Evolutionary conservation across 148 eudicot species (phyloP).

Genomic region (Linanthus parryae): DNA sequence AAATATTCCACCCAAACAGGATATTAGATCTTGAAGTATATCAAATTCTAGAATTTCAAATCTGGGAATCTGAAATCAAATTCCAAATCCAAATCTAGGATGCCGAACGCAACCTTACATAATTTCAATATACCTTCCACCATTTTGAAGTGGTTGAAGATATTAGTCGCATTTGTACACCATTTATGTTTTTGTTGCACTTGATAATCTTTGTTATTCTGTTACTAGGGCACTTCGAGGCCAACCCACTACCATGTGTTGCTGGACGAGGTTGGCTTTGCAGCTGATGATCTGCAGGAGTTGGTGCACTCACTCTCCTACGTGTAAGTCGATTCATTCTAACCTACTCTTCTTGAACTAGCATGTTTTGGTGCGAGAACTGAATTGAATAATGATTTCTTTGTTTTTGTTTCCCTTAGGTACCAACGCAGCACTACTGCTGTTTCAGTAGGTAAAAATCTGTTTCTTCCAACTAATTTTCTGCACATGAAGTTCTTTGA

Average conservation of each 20-base stretch:
- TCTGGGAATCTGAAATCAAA: too few species aligned
- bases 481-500: not conserved
- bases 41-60: too few species aligned
- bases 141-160: too few species aligned
- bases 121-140: too few species aligned
- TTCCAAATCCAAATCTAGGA: too few species aligned
- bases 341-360: not conserved
- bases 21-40: too few species aligned
- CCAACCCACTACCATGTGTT: constrained; percentile 66
- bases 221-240: constrained; percentile 58
- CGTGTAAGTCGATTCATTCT: constrained; percentile 32
- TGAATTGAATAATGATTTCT: not conserved
- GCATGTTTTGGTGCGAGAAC: not conserved
- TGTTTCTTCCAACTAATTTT: too few species aligned
- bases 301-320: constrained; percentile 47
- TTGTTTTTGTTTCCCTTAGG: constrained; percentile 16
- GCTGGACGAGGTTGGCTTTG: constrained; percentile 48
- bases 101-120: too few species aligned
- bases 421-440: constrained; percentile 64
- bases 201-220: too few species aligned
- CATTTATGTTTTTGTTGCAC: too few species aligned
- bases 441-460: constrained; percentile 39
- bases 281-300: constrained; percentile 65
- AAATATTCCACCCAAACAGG: too few species aligned
- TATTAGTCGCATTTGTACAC: too few species aligned